Evolutionary conservation across 2,329 filamentous ascomycete genomes (phyloP), one percentile per base, ranked within the genome.

Genomic region (Penicillium olsonii): DNA sequence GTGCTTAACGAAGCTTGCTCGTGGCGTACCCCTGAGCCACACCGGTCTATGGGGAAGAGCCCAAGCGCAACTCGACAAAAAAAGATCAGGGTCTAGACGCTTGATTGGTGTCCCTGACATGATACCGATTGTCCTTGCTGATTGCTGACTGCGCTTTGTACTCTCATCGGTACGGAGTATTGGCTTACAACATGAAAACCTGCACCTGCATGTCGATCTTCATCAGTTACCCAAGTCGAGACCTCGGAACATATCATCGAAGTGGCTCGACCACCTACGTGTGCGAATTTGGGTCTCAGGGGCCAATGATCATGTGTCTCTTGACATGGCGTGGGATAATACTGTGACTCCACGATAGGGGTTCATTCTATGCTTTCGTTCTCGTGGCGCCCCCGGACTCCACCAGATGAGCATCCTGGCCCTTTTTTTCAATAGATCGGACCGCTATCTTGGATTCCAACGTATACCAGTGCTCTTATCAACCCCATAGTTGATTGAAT

Each of bases 371-470:
- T 11, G 11, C 18, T 33, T 31, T 8, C 39, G 5, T 20, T 49
- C 52, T 59, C 55, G 57, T 58, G 55, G 49, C 48, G 40, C 14
- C 55, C 47, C 55, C 48, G 50, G 45, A 53, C 57, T 58, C 55
- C 57, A 60, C 55, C n/a, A 18, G n/a, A 47, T 48, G 44, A 33
- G 40, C 37, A 45, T 42, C 17, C 3, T 37, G 37, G 24, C 45
- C 55, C 51, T 41, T 34, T 4, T 52, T 56, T 53, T 48, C 47
- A 43, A 37, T 44, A 42, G 43, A 50, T 54, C 48, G 48, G 27
- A 18, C 31, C 29, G 43, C 41, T 48, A 33, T 29, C 46, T 49
- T 46, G 34, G 48, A 55, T 51, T 37, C 5, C 33, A 47, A 39
- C 18, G 33, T 48, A 31, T 37, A 14, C 18, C 22, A 26, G 27